Base-by-base conservation (phyloP, 2,329 filamentous ascomycete species). In the Colletotrichum australisinense region DNA sequence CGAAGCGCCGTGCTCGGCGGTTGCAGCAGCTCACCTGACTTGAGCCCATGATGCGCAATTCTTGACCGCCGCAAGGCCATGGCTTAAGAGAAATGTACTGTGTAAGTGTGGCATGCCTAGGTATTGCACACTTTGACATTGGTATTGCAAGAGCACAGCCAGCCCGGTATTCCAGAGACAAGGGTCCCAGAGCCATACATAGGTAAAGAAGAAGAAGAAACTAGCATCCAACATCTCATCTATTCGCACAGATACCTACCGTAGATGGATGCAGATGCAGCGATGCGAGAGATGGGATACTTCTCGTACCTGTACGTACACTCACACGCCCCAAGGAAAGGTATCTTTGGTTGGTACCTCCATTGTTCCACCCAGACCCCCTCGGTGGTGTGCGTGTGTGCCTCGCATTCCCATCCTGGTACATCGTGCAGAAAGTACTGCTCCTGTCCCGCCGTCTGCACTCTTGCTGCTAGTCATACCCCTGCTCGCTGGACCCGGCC, bases 1-100 rank as follows among this genome's bases (percentile, higher is more conserved):
- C 62, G 63, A 69, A 76, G 72, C 74, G 64, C 64, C 56, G 56
- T 74, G 60, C 52, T 76, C 75, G 71, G 77, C 73, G 72, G 74
- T 74, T 74, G 73, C 75, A 72, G 69, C 70, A 75, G 65, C 63
- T 73, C 78, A 78, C 78, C 75, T 78, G 78, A 79, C 77, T 79
- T 76, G 74, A 74, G 70, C 76, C 74, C 76, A 73, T 77, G 75
- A 72, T 75, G n/a, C 63, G 58, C 64, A 12, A 60, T 63, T 59
- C 32, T 56, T 75, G 77, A 78, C 77, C 76, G 77, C 78, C 77
- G 78, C 78, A 76, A 77, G 78, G 77, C 64, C 49, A 35, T 55
- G 57, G n/a, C 35, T 8, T 30, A 30, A 7, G 62, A 32, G 28
- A n/a, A n/a, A 19, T 42, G 30, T 32, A 32, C 8, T 9, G 8